Conservation (phyloP, 805 yeast genomes). For the Jamesozyma spencerorum region DNA sequence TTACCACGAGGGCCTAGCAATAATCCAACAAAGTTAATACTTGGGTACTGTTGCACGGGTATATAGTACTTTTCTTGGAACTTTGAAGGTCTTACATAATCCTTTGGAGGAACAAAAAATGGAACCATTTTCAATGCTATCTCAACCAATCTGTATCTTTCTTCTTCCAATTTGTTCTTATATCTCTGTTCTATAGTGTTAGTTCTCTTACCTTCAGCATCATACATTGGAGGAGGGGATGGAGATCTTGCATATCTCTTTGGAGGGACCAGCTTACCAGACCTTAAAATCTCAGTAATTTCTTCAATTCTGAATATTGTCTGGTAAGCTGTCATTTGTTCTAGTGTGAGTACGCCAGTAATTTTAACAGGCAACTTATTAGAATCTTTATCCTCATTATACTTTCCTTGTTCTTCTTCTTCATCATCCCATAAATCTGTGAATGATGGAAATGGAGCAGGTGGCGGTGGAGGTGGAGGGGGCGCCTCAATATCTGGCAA, state of each 20-base stretch:
- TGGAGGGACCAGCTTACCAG: slow-evolving; percentile 32
- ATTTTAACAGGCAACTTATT: slow-evolving; percentile 34
- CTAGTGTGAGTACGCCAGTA: slow-evolving; percentile 49
- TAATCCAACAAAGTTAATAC: slow-evolving; percentile 84
- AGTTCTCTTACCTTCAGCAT: slow-evolving; percentile 67
- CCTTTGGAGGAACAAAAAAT: slow-evolving; percentile 68
- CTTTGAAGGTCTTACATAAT: slow-evolving; percentile 61
- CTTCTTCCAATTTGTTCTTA: slow-evolving; percentile 56
- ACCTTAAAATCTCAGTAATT: slow-evolving; percentile 46
- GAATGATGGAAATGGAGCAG: background rate
- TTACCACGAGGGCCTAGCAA: slow-evolving; percentile 93
- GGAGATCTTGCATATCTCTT: slow-evolving; percentile 50
- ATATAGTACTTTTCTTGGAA: slow-evolving; percentile 74
- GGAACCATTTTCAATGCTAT: slow-evolving; percentile 65
- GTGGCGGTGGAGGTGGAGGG: too few relatives aligned
- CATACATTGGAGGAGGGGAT: slow-evolving; percentile 91
- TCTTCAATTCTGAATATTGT: slow-evolving; percentile 70
- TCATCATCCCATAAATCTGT: slow-evolving; percentile 10
- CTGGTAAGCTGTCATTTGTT: slow-evolving; percentile 71
- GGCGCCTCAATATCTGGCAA: background rate
- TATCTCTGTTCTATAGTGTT: slow-evolving; percentile 74
- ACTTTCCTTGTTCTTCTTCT: too few relatives aligned
- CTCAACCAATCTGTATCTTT: slow-evolving; percentile 72
- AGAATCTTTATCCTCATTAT: slow-evolving; percentile 6
- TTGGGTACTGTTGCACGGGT: slow-evolving; percentile 82